Evolutionary conservation across 129 eudicot genomes (phyloP).

Genomic region (Centaurea solstitialis): DNA sequence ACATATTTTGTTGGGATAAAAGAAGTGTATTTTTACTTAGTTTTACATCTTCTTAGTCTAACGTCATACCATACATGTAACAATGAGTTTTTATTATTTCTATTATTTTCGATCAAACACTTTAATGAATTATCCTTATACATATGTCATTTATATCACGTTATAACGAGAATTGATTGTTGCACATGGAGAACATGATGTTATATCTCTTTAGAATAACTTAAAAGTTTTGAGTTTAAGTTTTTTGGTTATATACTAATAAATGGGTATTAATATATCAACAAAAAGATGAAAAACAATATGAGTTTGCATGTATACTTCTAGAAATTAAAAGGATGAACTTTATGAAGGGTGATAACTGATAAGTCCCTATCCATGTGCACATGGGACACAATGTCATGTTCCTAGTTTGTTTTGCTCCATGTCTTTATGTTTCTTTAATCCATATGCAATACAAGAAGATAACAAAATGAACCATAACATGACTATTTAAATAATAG

Average conservation of each 20-base stretch:
- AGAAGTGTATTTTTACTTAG: background rate
- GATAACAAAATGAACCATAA: background rate
- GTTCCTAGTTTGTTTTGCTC: conserved; percentile 16
- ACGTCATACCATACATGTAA: background rate
- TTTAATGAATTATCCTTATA: background rate
- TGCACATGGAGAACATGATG: background rate
- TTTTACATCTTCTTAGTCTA: background rate
- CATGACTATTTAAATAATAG: too few species aligned
- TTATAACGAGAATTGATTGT: background rate
- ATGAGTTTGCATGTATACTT: background rate
- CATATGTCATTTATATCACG: background rate
- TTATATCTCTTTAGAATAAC: background rate
- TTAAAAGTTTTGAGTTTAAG: background rate
- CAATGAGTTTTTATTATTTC: background rate
- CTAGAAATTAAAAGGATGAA: background rate
- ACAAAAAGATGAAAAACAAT: background rate
- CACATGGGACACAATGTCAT: conserved; percentile 25
- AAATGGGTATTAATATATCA: background rate
- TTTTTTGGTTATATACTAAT: too few species aligned
- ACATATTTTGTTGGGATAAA: background rate
- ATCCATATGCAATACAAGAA: conserved; percentile 3
- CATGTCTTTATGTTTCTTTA: conserved; percentile 4
- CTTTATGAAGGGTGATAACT: background rate
- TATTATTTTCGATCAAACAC: background rate
- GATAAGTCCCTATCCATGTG: conserved; percentile 17